phyloP scores from a whole-genome alignment of 345 rosid species.

The Aegle marmelos region DNA sequence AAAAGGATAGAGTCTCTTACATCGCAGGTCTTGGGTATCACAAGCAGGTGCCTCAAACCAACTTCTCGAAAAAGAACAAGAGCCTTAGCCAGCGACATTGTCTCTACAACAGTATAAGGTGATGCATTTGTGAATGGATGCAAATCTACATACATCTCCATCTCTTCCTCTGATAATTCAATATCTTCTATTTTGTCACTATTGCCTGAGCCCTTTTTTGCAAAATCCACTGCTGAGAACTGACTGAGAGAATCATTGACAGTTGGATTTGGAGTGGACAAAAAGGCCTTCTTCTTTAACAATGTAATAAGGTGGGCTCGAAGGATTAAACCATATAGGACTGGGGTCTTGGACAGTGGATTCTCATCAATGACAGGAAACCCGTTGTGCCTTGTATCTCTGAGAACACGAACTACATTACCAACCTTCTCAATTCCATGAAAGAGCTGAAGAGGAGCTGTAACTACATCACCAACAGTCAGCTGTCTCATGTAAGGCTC shows the following conservation, averaged over 20 bases:
- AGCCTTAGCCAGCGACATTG: slow-evolving; percentile 94
- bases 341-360: slow-evolving; percentile 40
- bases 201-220: slow-evolving; percentile 73
- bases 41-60: slow-evolving; percentile 83
- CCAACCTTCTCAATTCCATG: slow-evolving; percentile 76
- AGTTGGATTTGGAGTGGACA: slow-evolving; percentile 38
- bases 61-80: slow-evolving; percentile 76
- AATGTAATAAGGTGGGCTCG: slow-evolving; percentile 72
- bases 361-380: slow-evolving; percentile 80
- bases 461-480: slow-evolving; percentile 71
- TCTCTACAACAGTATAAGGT: slow-evolving; percentile 89
- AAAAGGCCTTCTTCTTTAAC: slow-evolving; percentile 66
- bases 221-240: slow-evolving; percentile 64
- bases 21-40: slow-evolving; percentile 64
- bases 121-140: slow-evolving; percentile 90
- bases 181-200: slow-evolving; percentile 62
- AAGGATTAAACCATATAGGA: slow-evolving; percentile 73
- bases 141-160: slow-evolving; percentile 85
- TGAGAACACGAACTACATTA: slow-evolving; percentile 68
- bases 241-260: slow-evolving; percentile 35
- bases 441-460: slow-evolving; percentile 75
- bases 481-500: slow-evolving; percentile 97
- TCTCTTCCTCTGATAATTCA: slow-evolving; percentile 65
- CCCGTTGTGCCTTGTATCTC: slow-evolving; percentile 70
- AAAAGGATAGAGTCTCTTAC: slow-evolving; percentile 42